Evolutionary conservation across 164 flowering plant species (phyloP), one percentile per base, ranked within the genome.

Genomic region (Sextonia rubra): DNA sequence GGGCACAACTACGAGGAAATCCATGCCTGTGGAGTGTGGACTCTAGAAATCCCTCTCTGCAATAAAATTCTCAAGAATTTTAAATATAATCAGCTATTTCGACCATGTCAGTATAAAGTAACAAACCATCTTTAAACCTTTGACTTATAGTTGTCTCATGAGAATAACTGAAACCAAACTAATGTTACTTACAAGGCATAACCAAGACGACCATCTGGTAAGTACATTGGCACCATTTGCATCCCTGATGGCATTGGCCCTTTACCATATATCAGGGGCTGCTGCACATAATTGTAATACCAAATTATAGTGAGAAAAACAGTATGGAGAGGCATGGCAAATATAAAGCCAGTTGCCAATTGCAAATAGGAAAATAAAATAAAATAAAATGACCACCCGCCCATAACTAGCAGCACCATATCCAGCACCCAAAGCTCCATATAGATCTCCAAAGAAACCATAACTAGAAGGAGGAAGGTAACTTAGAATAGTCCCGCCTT

Each of bases 191-290:
- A 96, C 98, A 96, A 83, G 72, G 93, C 99, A 87, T 96, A 96
- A 68, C 99, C 99, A 58, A 96, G 86, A 67, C 87, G 94, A 68
- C 99, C 99, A 88, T 96, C 97, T 48, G 99, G 99, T 24, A 96
- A 86, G 74, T 92, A 89, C 99, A 96, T 92, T 3, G 99, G 98
- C 74, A 96, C 97, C 99, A 96, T 96, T 27, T 87, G 90, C 98
- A 93, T 93, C 68, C 97, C 97, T 12, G 97, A 76, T 37, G 98
- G 97, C 91, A 88, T 89, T 64, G 92, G 94, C 3, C 99, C 99
- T 79, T 98, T 86, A 44, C 97, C 98, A 69, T 92, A 93, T 81
- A 93, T 93, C 83, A 96, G 64, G 37, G 98, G 99, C 97, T 95
- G 93, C 80, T 76, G 70, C 20, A 29, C 25, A 70, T 20, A 62